Conservation (phyloP, 345 rosid genomes). For the Hibiscus tridactylites region DNA sequence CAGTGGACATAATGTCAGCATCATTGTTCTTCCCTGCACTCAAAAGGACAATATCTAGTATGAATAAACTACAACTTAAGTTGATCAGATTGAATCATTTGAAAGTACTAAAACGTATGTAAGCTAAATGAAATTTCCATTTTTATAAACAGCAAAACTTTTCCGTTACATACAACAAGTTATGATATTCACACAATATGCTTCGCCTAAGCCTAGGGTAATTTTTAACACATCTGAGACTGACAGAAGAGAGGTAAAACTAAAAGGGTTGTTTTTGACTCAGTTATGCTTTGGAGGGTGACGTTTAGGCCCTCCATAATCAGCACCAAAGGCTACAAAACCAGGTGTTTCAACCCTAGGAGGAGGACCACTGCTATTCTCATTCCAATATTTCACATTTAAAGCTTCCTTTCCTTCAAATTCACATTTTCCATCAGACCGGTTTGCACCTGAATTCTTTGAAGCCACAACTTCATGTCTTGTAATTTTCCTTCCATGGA, state of each 20-base stretch:
- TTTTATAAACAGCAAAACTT: neutral
- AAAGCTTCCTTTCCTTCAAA: slow-evolving; percentile 15
- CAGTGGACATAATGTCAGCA: neutral
- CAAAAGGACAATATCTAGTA: neutral
- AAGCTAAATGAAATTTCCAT: neutral
- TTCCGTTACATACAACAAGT: slow-evolving; percentile 11
- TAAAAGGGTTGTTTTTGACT: neutral
- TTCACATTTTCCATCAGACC: slow-evolving; percentile 25
- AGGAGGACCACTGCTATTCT: neutral
- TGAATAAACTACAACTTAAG: neutral
- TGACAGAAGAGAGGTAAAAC: neutral
- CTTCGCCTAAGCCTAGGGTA: neutral
- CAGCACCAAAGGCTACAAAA: slow-evolving; percentile 32
- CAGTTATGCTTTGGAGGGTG: slow-evolving; percentile 43
- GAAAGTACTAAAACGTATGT: too few species aligned
- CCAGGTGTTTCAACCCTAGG: slow-evolving; percentile 2
- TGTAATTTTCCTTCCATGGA: slow-evolving; percentile 34
- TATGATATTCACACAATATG: neutral
- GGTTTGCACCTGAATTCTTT: slow-evolving; percentile 40
- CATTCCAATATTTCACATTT: slow-evolving; percentile 9
- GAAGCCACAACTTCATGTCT: slow-evolving; percentile 3
- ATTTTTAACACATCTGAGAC: too few species aligned
- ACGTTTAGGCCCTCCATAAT: slow-evolving; percentile 31
- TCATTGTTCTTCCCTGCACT: slow-evolving; percentile 2
- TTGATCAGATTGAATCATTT: too few species aligned